Evolutionary conservation across 176 grass and related monocot species (phyloP), one percentile per base, ranked within the genome.

Genomic region (Musa schizocarpa): DNA sequence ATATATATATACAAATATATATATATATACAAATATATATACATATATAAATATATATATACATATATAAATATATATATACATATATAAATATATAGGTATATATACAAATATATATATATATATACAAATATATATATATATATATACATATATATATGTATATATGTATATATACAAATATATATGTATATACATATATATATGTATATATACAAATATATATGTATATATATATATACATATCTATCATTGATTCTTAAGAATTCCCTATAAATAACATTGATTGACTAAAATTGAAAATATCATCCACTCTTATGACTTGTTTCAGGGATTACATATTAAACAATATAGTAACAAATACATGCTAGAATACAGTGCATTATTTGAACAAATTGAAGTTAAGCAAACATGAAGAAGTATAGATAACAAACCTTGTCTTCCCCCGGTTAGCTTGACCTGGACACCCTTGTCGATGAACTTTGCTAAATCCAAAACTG

Each of bases 381-480:
- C 9, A 53, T 43, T 8, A 70, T 8, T 70, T 70, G 29, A 16
- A 70, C 14, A 70, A n/a, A 50, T 13, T 50, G n/a, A 68, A 68
- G 25, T 68, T 17, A 17, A 68, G 51, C 5, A 23, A 16, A 53
- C 20, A 53, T 51, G 19, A 73, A 72, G 24, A 52, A 6, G 27
- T 26, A 55, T 16, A 55, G 34, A 56, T 26, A 54, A 54, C 23
- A 72, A 69, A 96, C 89, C 89, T 86, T 96, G 89, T 50, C 93
- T 79, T 73, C 87, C 87, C 50, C 89, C 93, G 26, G 87, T 92
- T 71, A 92, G 83, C 85, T 96, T 92, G 65, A 96, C 89, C 79
- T 90, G 93, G 19, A 96, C 89, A 62, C 93, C 89, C 82, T 92
- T 96, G 79, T 92, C 89, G 59, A 96, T 88, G 75, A 96, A 96